Evolutionary conservation across 176 grass and related monocot species (phyloP), one percentile per base, ranked within the genome.

Genomic region (Zea luxurians): DNA sequence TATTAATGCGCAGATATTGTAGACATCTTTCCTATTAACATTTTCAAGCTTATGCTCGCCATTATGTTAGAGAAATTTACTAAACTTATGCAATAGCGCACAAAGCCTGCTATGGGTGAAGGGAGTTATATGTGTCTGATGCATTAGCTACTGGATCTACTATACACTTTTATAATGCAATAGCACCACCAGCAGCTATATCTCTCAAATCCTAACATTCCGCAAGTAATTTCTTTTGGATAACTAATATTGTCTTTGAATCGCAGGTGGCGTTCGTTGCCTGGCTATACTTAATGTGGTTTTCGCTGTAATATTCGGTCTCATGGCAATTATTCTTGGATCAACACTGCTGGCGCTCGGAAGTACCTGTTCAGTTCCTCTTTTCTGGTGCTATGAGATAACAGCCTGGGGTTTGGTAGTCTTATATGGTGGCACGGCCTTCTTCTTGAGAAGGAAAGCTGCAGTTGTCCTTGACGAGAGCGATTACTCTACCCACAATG

Each of bases 321-420:
- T 99, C 10, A 90, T 95, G 89, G 92, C 92, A 75, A 82, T 95
- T 73, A 83, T 99, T 81, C 92, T 99, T 40, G 96, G 96, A 72
- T 99, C 92, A 48, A 91, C 83, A 9, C 83, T 99, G 21, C 78
- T 95, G 43, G 89, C 92, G 13, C 82, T 92, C 72, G 89, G 85
- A 62, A 99, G 89, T 85, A 90, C 74, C 60, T 99, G 96, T 58
- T 92, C 92, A 5, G 57, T 99, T 75, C 89, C 96, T 64, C 90
- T 99, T 73, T 99, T 99, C 75, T 94, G 91, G 91, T 99, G 89
- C 78, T 99, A 92, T 62, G 92, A 99, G 85, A 99, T 89, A 85
- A 79, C 82, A 21, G 87, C 92, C 17, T 99, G 91, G 87, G 92
- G 96, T 73, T 80, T 99, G 66, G 92, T 87, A 38, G 85, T 94